A percentile compares a stretch with the other conserved stretches of the same genome.
These are phyloP conservation scores for Globisporangium canariense DNA, from an alignment of 352 stramenopile species.

Conservation along the genomic window DNA sequence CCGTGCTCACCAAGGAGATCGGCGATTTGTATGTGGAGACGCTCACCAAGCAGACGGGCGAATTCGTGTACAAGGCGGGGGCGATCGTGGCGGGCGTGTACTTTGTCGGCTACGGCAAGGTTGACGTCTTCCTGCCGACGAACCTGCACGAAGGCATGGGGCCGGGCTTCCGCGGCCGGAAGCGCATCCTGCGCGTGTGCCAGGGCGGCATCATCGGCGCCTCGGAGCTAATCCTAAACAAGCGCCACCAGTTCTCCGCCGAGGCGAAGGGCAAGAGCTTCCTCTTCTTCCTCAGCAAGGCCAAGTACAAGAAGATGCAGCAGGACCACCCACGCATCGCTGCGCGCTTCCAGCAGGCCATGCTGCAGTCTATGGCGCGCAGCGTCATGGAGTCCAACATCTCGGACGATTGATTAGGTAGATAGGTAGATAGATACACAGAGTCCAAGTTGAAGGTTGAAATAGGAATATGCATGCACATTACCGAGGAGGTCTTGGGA, in stretches of 20 bases:
- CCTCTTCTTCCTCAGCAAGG: conserved; percentile 81
- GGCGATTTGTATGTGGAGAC: conserved; percentile 72
- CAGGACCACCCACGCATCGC: conserved; percentile 58
- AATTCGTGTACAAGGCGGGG: conserved; percentile 70
- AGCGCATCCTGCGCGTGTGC: conserved; percentile 79
- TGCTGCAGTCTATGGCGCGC: conserved; percentile 83
- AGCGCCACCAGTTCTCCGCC: conserved; percentile 79
- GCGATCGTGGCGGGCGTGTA: conserved; percentile 62
- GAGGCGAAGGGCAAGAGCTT: conserved; percentile 61
- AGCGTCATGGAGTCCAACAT: conserved; percentile 85
- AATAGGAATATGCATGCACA: neutral
- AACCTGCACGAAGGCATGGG: conserved; percentile 77
- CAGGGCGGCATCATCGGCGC: conserved; percentile 77
- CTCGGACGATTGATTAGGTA: conserved; percentile 48
- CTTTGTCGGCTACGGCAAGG: conserved; percentile 82
- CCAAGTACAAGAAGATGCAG: conserved; percentile 71
- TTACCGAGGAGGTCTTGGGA: conserved; percentile 2
- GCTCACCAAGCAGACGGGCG: conserved; percentile 48
- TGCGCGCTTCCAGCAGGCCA: conserved; percentile 78
- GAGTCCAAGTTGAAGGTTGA: neutral
- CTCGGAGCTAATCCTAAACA: conserved; percentile 78
- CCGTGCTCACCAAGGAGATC: conserved; percentile 52
- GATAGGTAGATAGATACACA: conserved; percentile 2
- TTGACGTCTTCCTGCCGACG: conserved; percentile 83
- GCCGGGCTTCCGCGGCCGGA: conserved; percentile 69